Conservation (phyloP, 2,329 filamentous ascomycete species). For the Cercospora sp. region DNA sequence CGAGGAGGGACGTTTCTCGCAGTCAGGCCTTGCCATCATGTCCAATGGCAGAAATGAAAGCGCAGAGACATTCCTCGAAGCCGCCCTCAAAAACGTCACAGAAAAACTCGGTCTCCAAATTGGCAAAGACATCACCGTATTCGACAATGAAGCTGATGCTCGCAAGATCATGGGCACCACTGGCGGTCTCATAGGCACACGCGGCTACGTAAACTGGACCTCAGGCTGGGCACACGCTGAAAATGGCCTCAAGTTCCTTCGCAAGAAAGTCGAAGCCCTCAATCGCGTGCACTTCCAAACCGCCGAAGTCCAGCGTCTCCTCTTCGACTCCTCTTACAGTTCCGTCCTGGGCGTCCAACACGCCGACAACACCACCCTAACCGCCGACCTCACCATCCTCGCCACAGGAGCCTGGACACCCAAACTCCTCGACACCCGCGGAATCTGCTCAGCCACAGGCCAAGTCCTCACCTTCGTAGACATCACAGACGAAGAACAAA, state of each 20-base stretch:
- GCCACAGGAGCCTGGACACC: conserved; percentile 88
- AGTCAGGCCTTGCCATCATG: conserved; percentile 68
- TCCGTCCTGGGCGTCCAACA: conserved; percentile 62
- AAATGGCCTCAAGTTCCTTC: conserved; percentile 65
- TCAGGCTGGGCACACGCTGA: conserved; percentile 82
- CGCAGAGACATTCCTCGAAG: conserved; percentile 53
- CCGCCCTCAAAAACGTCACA: conserved; percentile 63
- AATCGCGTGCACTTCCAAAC: conserved; percentile 54
- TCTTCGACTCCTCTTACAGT: conserved; percentile 39
- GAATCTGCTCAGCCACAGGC: conserved; percentile 75
- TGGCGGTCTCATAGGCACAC: conserved; percentile 55
- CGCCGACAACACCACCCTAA: conserved; percentile 50
- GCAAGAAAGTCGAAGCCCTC: conserved; percentile 52
- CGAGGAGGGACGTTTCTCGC: conserved; percentile 65
- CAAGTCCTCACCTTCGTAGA: conserved; percentile 78
- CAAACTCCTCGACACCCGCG: conserved; percentile 72
- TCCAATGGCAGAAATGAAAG: conserved; percentile 44
- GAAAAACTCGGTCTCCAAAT: conserved; percentile 47
- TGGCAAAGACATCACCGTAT: conserved; percentile 42
- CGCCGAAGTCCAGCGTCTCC: conserved; percentile 50
- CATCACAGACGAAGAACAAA: conserved; percentile 71
- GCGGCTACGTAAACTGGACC: conserved; percentile 70
- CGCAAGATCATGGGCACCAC: conserved; percentile 42
- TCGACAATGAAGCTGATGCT: conserved; percentile 44
- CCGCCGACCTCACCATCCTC: conserved; percentile 72